Percentiles rank a stretch among this genome's conserved stretches.
Evolutionary conservation across 2,329 filamentous ascomycete genomes (phyloP).

Genomic region (Epichloe coenophiala): DNA sequence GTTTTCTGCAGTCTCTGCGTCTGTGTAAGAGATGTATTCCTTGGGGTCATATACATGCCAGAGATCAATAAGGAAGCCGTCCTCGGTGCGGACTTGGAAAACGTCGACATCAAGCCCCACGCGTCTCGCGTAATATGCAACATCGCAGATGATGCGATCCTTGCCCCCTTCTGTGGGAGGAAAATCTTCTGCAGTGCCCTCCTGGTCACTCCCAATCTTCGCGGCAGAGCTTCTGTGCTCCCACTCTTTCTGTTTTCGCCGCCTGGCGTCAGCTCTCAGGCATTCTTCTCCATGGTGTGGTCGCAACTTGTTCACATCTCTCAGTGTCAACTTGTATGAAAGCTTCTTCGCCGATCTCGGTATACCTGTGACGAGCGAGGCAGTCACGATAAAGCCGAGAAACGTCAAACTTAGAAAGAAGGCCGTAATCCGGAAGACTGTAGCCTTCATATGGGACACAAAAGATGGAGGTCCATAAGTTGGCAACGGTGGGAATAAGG

Average conservation of each 20-base stretch:
- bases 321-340: conserved; percentile 41
- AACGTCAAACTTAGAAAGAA: conserved; percentile 62
- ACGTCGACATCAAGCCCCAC: conserved; percentile 78
- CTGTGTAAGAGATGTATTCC: conserved; percentile 39
- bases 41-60: conserved; percentile 83
- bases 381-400: conserved; percentile 60
- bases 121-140: conserved; percentile 72
- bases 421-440: conserved; percentile 47
- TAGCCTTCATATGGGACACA: conserved; percentile 14
- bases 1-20: background rate
- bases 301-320: conserved; percentile 44
- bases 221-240: conserved; percentile 26
- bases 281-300: conserved; percentile 65
- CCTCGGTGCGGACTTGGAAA: conserved; percentile 79
- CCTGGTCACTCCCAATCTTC: conserved; percentile 26
- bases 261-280: conserved; percentile 41
- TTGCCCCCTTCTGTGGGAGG: conserved; percentile 65
- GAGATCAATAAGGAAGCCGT: conserved; percentile 78
- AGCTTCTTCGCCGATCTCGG: conserved; percentile 34
- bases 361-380: conserved; percentile 56
- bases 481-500: conserved; percentile 73
- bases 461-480: conserved; percentile 64
- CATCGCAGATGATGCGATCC: conserved; percentile 66
- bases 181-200: conserved; percentile 41
- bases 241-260: conserved; percentile 51